These are phyloP conservation scores for Zymoseptoria brevis DNA, from an alignment of 2,329 filamentous ascomycete species.

Conservation along the genomic window DNA sequence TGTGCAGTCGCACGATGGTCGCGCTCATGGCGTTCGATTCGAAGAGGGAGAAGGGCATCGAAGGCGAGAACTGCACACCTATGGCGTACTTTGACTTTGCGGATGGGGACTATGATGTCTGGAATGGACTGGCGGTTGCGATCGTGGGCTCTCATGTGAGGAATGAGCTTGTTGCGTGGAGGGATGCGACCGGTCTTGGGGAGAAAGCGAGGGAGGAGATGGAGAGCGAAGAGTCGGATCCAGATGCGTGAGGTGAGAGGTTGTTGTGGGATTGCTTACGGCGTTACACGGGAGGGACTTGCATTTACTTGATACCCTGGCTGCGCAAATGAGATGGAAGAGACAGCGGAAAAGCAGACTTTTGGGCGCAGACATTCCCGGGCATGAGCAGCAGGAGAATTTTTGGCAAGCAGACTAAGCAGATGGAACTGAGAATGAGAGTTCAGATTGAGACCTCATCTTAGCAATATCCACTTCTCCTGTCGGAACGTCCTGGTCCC, in stretches of 20 bases:
- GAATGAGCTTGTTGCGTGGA: slow-evolving; percentile 42
- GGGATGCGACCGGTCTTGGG: slow-evolving; percentile 28
- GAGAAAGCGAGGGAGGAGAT: slow-evolving; percentile 1
- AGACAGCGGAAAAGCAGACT: background rate
- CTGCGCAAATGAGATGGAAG: background rate
- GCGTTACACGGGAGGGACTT: background rate
- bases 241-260: slow-evolving; percentile 10
- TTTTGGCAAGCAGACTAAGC: background rate
- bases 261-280: background rate
- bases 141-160: slow-evolving; percentile 49
- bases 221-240: slow-evolving; percentile 6
- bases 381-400: background rate
- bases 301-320: background rate
- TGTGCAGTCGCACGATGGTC: slow-evolving; percentile 47
- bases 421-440: background rate
- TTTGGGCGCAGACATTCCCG: background rate
- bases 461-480: too few species aligned
- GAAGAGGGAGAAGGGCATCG: slow-evolving; percentile 5
- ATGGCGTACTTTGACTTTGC: slow-evolving; percentile 49
- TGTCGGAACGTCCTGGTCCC: too few species aligned
- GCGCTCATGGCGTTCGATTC: slow-evolving; percentile 42
- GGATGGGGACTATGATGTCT: slow-evolving; percentile 49
- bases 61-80: slow-evolving; percentile 12
- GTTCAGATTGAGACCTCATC: background rate
- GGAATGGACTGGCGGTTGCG: slow-evolving; percentile 51